Evolutionary conservation across 306 rosid species (phyloP), one percentile per base, ranked within the genome.

Genomic region (Oemleria cerasiformis): DNA sequence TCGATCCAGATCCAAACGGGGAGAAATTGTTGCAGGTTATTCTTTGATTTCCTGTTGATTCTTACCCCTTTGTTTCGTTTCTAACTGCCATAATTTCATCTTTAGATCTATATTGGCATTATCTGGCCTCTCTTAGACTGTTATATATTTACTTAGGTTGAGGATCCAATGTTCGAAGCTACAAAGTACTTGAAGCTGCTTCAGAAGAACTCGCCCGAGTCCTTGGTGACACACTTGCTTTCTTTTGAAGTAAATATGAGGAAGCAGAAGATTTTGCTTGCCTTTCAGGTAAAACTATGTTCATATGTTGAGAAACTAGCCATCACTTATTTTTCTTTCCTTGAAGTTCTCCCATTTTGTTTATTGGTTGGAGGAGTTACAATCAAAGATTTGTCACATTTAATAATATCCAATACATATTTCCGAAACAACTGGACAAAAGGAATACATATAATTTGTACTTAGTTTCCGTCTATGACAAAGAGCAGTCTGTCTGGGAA

Each of bases 141-240:
- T 44, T 58, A 15, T 51, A 62, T 48, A 44, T 38, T 40, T 65
- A 7, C 78, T 41, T 83, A 95, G 99, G 84, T 92, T 75, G 90
- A 89, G 73, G 96, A 95, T 79, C 96, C 96, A 5, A 77, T 95
- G 77, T 79, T 75, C 21, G 97, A 95, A 86, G 96, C 99, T 58
- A 86, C 90, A 40, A 95, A 91, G 79, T 95, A 95, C 88, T 86
- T 95, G 86, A 95, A 85, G 86, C 79, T 95, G 83, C 93, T 95
- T 73, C 99, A 91, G 84, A 95, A 91, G 84, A 84, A 85, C 80
- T 95, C 99, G 5, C 87, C 96, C 7, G 63, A 88, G 82, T 89
- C 90, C 19, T 79, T 91, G 53, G 97, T 86, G 82, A 95, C 99
- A 49, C 99, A 95, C 66, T 70, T 86, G 51, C 93, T 95, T 70